Evolutionary conservation across 805 yeast species (phyloP).

Genomic region (Cyberlindnera saturnus): DNA sequence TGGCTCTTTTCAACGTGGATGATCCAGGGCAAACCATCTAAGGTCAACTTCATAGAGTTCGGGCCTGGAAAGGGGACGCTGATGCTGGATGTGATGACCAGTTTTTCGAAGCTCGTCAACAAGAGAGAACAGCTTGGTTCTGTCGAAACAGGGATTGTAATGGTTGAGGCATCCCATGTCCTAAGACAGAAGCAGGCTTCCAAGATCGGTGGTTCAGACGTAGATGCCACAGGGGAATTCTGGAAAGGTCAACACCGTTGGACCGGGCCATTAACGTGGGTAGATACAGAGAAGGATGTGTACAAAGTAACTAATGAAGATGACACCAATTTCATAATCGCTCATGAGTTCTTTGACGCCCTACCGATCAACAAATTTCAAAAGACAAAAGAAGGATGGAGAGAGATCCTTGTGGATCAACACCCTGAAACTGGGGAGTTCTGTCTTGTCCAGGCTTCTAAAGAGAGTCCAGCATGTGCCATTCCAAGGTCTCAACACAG

Average conservation of each 20-base stretch:
- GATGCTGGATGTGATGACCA: conserved; percentile 54
- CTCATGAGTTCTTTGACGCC: conserved; percentile 88
- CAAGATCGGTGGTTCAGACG: conserved; percentile 31
- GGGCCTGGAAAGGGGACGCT: conserved; percentile 87
- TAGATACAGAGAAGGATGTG: conserved; percentile 49
- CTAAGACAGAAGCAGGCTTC: conserved; percentile 47
- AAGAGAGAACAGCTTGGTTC: conserved; percentile 20
- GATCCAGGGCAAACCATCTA: conserved; percentile 44
- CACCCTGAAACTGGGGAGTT: conserved; percentile 30
- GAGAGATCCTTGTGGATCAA: conserved; percentile 67
- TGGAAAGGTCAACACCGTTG: conserved; percentile 26
- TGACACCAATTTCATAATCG: conserved; percentile 57
- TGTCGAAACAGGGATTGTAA: conserved; percentile 31
- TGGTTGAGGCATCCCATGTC: conserved; percentile 70
- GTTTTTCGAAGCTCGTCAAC: conserved; percentile 36
- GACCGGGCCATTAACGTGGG: conserved; percentile 53
- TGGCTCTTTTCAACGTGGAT: conserved; percentile 62
- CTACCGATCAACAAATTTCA: conserved; percentile 69
- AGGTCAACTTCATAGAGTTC: conserved; percentile 58
- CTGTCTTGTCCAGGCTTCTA: conserved; percentile 49
- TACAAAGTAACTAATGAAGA: conserved; percentile 4
- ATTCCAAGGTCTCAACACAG: conserved; percentile 48
- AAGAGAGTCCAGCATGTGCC: conserved; percentile 55
- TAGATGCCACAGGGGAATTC: conserved; percentile 7
- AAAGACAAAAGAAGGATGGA: conserved; percentile 65